Conservation (phyloP, 225 moss, liverwort and hornwort genomes). For the Anthoceros angustus region DNA sequence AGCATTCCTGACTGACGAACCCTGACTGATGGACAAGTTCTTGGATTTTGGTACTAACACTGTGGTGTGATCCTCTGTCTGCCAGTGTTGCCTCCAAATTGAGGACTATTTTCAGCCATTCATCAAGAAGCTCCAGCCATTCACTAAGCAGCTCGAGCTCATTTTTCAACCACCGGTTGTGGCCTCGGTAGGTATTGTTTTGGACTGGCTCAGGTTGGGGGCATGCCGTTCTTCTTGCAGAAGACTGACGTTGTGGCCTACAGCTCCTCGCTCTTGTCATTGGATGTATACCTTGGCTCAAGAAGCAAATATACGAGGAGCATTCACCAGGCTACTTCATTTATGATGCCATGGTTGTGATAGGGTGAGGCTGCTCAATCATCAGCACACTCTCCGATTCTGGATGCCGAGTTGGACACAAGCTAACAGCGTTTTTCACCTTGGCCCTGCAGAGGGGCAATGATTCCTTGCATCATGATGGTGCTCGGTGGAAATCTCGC, state of each 20-base stretch:
- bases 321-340: slow-evolving; percentile 60
- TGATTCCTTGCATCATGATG: slow-evolving; percentile 94
- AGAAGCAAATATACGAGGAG: slow-evolving; percentile 22
- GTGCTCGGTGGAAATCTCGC: slow-evolving; percentile 79
- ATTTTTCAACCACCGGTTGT: slow-evolving; percentile 71
- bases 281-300: slow-evolving; percentile 24
- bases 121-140: too few relatives aligned
- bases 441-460: slow-evolving; percentile 49
- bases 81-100: too few relatives aligned
- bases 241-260: neutral
- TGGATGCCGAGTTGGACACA: neutral
- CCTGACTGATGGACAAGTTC: too few relatives aligned
- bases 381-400: neutral
- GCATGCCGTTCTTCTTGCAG: neutral
- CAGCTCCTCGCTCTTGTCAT: slow-evolving; percentile 32
- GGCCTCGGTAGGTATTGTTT: slow-evolving; percentile 45
- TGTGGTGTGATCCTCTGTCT: too few relatives aligned
- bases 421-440: neutral
- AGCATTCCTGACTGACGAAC: too few relatives aligned
- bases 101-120: too few relatives aligned
- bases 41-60: too few relatives aligned
- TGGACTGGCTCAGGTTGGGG: neutral
- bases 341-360: slow-evolving; percentile 71
- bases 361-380: slow-evolving; percentile 33
- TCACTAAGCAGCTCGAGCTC: slow-evolving; percentile 15